A percentile compares a stretch with the other conserved stretches of the same genome.
These are phyloP conservation scores for Rhodotorula taiwanensis DNA, from an alignment of 768 basidiomycete genomes.

Conservation along the genomic window DNA sequence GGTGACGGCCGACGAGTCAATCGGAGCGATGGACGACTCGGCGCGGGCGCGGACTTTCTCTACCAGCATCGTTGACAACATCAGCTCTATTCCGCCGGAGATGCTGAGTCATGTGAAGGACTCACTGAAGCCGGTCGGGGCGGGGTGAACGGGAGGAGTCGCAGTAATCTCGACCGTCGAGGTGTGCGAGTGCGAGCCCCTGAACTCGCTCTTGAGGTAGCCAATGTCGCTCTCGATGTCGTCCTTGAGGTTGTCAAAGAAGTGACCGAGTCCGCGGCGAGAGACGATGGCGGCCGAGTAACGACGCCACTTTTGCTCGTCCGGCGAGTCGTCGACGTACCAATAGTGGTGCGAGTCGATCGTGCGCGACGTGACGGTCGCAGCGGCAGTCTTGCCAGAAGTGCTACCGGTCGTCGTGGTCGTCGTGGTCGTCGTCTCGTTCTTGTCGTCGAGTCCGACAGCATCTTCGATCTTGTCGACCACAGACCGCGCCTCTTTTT, in stretches of 20 bases:
- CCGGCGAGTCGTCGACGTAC: conserved; percentile 6
- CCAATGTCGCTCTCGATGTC: background rate
- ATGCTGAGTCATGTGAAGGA: background rate
- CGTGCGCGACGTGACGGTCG: background rate
- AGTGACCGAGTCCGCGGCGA: background rate
- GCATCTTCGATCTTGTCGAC: too few species aligned
- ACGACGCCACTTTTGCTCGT: background rate
- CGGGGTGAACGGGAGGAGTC: background rate
- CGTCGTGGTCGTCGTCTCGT: background rate
- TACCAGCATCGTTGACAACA: too few species aligned
- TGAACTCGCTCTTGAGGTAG: background rate
- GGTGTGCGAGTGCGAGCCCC: too few species aligned
- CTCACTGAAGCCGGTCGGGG: too few species aligned
- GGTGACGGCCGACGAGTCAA: background rate
- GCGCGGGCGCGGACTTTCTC: background rate
- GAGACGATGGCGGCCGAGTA: too few species aligned
- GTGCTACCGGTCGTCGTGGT: background rate
- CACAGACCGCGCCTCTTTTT: too few species aligned
- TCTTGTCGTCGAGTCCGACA: background rate
- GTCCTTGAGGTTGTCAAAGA: background rate
- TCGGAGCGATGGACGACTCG: background rate
- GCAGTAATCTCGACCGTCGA: background rate
- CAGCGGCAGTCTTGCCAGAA: too few species aligned
- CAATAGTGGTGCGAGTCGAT: conserved; percentile 1
- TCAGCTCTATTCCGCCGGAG: too few species aligned